Base-by-base conservation (phyloP, 2,329 filamentous ascomycete species). In the Beauveria asiatica region DNA sequence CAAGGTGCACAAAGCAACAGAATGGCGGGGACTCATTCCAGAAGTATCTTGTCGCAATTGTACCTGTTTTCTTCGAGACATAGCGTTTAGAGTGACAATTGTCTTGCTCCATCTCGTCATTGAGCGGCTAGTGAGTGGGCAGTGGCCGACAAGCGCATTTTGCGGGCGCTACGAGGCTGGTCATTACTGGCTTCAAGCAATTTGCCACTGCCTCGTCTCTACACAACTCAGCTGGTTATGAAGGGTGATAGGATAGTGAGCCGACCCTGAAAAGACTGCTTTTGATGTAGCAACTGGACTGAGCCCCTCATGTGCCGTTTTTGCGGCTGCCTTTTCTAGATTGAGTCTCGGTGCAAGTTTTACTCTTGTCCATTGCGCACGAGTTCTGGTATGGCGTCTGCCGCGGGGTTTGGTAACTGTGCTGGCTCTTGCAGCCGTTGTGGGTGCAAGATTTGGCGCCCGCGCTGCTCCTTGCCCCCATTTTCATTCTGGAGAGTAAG, bases 81-180 rank as follows among this genome's bases (percentile, higher is more conserved):
- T 16, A 27, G 42, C 30, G 17, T 27, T 23, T n/a, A 27, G 46
- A 58, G 46, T 30, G 45, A 49, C 55, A 42, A 51, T 5, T 44
- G 56, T 51, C 56, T 58, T 39, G 56, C 37, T 33, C 25, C 41
- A 25, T 33, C 44, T 58, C 27, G 42, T 51, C 39, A 44, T 37
- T 6, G 46, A 51, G 56, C 56, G 56, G 46, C 56, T 58, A 50
- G 53, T 56, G 42, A 57, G 56, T 23, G 51, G 45, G 46, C 56
- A 50, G 21, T 39, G 56, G 25, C 37, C 46, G 46, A 51, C 56
- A 58, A 58, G 56, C 56, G 56, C 46, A 58, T 10, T 21, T 50
- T 39, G 23, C 46, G 9, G 56, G 56, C 56, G 56, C 56, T 51
- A 51, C 46, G 17, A 58, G 46, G 39, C 56, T 50, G 8, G 33